Evolutionary conservation across 83 land plant species (phyloP), one percentile per base, ranked within the genome.

Genomic region (Larix sibirica): DNA sequence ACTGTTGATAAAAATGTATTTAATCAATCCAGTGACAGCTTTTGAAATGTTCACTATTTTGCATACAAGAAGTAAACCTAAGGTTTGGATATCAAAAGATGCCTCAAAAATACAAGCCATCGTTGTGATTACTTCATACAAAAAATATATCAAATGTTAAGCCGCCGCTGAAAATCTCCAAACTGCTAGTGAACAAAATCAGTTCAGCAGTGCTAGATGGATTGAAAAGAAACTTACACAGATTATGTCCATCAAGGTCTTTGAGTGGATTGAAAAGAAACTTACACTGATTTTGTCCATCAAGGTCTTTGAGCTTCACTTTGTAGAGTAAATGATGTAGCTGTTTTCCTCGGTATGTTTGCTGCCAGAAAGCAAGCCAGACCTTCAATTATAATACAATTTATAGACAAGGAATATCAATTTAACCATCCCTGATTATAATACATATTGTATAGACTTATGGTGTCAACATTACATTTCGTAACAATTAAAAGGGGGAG

Each of bases 281-380:
- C 87, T 89, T 58, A 93, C 95, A 59, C 12, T 90, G 90, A 67
- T 80, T 83, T 28, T 84, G 87, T 42, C 83, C 89, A 4, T 91
- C 82, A 73, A 93, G 82, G 6, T 93, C 89, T 40, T 89, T 90
- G 13, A 79, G 85, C 83, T 91, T 93, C 44, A 84, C 82, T 81
- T 93, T 89, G 85, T 93, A 93, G 9, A 93, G 81, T 33, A 90
- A 89, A 65, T 90, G 83, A 63, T 93, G 93, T 4, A 93, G 86
- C 77, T 93, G 93, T 83, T 89, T 91, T 50, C 95, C 95, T 84
- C 95, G 84, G 67, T 90, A 93, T 17, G 83, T 89, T 91, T 91
- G 84, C 95, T 91, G 75, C 26, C 42, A 59, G 42, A 66, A 2
- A 63, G 16, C 26, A 23, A 56, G 77, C 18, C 24, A 16, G 65